A percentile compares a stretch with the other conserved stretches of the same genome.
Conservation (phyloP, 805 yeast genomes). For the Ogataea kodamae region DNA sequence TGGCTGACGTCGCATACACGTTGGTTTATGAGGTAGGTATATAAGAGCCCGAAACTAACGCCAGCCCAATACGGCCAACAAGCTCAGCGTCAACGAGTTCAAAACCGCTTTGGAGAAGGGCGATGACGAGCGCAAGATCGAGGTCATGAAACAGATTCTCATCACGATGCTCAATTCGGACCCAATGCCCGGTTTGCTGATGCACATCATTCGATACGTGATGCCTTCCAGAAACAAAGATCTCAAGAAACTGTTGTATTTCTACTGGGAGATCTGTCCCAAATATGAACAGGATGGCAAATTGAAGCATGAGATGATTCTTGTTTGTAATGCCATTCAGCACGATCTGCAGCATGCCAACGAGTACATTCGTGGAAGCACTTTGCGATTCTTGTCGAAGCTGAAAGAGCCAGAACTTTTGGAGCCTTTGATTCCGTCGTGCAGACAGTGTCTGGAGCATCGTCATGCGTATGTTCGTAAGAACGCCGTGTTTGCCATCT, state of each 20-base stretch:
- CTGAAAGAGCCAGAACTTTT: slow-evolving; percentile 88
- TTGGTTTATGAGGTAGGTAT: slow-evolving; percentile 60
- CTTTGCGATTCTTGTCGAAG: slow-evolving; percentile 86
- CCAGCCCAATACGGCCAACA: slow-evolving; percentile 57
- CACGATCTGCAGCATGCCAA: slow-evolving; percentile 97
- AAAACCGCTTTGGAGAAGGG: slow-evolving; percentile 81
- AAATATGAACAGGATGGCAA: slow-evolving; percentile 85
- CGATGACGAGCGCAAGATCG: slow-evolving; percentile 80
- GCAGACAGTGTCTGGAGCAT: slow-evolving; percentile 86
- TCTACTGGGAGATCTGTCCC: slow-evolving; percentile 98
- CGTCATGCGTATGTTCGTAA: slow-evolving; percentile 98
- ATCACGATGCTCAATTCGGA: slow-evolving; percentile 89
- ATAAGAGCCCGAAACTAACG: too few relatives aligned
- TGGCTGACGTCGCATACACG: slow-evolving; percentile 58
- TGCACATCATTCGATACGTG: slow-evolving; percentile 95
- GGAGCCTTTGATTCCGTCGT: slow-evolving; percentile 93
- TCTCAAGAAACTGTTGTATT: slow-evolving; percentile 86
- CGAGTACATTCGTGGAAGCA: slow-evolving; percentile 94
- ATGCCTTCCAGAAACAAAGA: slow-evolving; percentile 94
- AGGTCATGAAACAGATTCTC: slow-evolving; percentile 84
- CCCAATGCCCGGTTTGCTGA: slow-evolving; percentile 84
- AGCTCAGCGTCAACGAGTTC: slow-evolving; percentile 67
- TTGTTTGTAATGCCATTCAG: slow-evolving; percentile 96
- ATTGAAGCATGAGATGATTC: slow-evolving; percentile 96
- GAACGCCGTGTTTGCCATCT: slow-evolving; percentile 90